Evolutionary conservation across 306 rosid species (phyloP), one percentile per base, ranked within the genome.

Genomic region (Dryas alaskensis): DNA sequence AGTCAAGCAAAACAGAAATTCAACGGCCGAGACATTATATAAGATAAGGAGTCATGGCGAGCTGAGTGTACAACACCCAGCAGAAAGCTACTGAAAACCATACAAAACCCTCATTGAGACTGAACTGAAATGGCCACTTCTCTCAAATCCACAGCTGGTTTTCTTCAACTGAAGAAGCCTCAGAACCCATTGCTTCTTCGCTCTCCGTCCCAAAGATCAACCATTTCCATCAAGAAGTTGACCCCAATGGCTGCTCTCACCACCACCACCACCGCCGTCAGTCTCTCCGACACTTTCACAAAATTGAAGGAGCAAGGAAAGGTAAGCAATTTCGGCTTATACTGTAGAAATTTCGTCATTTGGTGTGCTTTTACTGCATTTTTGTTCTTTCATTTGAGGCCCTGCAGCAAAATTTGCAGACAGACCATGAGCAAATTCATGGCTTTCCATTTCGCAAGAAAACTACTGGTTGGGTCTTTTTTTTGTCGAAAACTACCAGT

Each of bases 221-320:
- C 53, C 4, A 39, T 85, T 70, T 75, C 91, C 1, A 13, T 68
- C 43, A 79, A 83, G 73, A 82, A 88, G 17, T 69, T 76, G 70
- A 52, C 86, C 76, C 80, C 84, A 7, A 86, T 91, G 88, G 89
- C 95, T 42, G 84, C 96, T 72, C 78, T 81, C 76, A 81, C 83
- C 65, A 64, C 85, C 70, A 59, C 72, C 78, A 78, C 79, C 79
- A 64, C 83, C 57, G 17, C 89, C 40, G 82, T 86, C 39, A 89
- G 96, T 39, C 87, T 94, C 67, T 83, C 97, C 40, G 85, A 87
- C 78, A 94, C 97, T 7, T 94, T 94, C 84, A 72, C 51, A 59
- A 89, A 81, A 57, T 55, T 94, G 75, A 94, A 74, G 55, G 72
- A 79, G 62, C 79, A 87, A 51, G 92, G 95, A 67, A 89, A 88